Evolutionary conservation across 192 early-diverging fungal species (phyloP).

Genomic region (Obelidium mucronatum): DNA sequence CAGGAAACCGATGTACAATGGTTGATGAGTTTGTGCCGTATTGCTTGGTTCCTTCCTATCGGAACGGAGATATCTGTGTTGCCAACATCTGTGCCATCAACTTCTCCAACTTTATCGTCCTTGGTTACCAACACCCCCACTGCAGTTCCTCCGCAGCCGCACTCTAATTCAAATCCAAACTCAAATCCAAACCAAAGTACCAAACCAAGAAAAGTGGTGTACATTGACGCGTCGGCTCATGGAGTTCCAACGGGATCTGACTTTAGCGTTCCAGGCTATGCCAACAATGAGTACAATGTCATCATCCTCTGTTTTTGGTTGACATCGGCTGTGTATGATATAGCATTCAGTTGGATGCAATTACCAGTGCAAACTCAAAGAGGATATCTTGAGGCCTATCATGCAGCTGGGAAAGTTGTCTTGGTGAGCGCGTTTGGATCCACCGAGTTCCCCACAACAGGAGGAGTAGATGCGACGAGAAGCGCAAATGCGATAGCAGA

Average conservation of each 20-base stretch:
- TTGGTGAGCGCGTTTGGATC: constrained; percentile 46
- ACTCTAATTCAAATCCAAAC: no score
- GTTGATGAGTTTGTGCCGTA: no score
- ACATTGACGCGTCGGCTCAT: background rate
- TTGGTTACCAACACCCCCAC: no score
- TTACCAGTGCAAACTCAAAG: background rate
- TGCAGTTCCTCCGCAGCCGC: no score
- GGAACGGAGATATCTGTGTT: no score
- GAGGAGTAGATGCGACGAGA: constrained; percentile 30
- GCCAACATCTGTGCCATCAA: no score
- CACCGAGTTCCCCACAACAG: constrained; percentile 38
- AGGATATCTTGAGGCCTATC: constrained; percentile 12
- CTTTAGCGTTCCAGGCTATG: background rate
- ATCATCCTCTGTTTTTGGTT: constrained; percentile 3
- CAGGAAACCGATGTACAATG: no score
- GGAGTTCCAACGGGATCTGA: background rate
- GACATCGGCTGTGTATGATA: background rate
- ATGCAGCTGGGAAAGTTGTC: constrained; percentile 40
- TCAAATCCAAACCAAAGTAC: background rate
- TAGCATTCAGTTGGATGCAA: background rate
- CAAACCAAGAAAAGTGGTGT: background rate
- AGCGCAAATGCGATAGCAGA: constrained; percentile 37
- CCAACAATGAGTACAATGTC: background rate
- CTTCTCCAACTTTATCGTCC: no score
- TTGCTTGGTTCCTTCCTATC: no score